phyloP scores from a whole-genome alignment of 2,329 filamentous ascomycete genomes.

The Epichloe uncinata region DNA sequence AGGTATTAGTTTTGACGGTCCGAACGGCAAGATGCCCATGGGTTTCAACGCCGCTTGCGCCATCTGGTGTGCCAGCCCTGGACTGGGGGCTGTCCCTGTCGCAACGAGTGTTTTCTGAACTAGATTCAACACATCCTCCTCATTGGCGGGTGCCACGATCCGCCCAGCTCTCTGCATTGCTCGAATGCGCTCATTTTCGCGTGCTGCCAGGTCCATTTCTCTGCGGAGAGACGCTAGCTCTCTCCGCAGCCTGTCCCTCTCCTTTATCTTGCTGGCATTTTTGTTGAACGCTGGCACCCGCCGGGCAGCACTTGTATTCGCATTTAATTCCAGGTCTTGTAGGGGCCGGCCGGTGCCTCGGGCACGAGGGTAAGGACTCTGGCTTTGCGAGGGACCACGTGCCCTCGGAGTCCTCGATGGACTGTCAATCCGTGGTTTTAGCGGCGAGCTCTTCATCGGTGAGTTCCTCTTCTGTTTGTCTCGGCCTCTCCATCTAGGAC shows the following conservation, averaged over 20 bases:
- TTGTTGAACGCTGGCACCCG: constrained; percentile 28
- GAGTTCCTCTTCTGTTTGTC: constrained; percentile 23
- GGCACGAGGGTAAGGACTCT: neutral
- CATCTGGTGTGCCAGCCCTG: constrained; percentile 25
- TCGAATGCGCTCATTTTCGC: constrained; percentile 44
- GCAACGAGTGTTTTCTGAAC: constrained; percentile 27
- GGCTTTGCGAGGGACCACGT: constrained; percentile 1
- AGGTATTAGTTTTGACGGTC: constrained; percentile 19
- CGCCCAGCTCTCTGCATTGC: constrained; percentile 27
- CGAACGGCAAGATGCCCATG: constrained; percentile 37
- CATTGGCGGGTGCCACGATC: constrained; percentile 19
- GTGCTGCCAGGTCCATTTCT: constrained; percentile 43
- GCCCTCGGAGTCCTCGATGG: constrained; percentile 8
- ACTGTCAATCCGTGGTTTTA: constrained; percentile 30
- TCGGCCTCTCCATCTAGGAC: constrained; percentile 31
- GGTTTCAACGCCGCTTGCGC: constrained; percentile 38
- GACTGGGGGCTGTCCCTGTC: constrained; percentile 15
- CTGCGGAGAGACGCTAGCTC: constrained; percentile 43
- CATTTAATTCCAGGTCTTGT: constrained; percentile 4
- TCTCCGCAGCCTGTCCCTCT: constrained; percentile 37
- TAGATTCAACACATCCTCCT: constrained; percentile 26
- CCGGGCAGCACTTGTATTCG: constrained; percentile 25
- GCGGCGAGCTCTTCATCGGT: constrained; percentile 33
- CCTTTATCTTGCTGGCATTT: constrained; percentile 34
- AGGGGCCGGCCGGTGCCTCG: neutral